Evolutionary conservation across 2,329 filamentous ascomycete genomes (phyloP), one percentile per base, ranked within the genome.

Genomic region (Stachybotrys chlorohalonatus): DNA sequence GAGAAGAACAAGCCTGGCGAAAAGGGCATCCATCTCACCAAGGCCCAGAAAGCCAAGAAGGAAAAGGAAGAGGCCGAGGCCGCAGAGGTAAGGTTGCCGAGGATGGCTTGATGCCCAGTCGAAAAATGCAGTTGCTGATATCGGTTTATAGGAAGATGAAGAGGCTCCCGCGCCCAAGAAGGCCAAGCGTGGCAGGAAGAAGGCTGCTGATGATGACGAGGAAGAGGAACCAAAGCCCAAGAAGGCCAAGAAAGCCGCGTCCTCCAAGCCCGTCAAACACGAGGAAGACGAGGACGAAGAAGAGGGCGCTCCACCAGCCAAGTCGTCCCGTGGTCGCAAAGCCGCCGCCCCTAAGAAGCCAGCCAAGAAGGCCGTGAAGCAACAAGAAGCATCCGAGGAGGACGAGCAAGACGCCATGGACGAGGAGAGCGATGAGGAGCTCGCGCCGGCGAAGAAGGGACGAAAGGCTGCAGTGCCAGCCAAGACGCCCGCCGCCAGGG

Each of bases 1-100:
- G 86, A 88, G 64, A 81, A 83, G 72, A 95, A 94, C 66, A 77
- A 80, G 17, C 85, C 82, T 4, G 87, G 87, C 15, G 75, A 78
- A 62, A 79, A 74, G 56, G 86, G 87, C 30, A 89, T 87, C 64
- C 83, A 82, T 55, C 67, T 73, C 54, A 69, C 63, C 30, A 65
- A 64, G 45, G 66, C 64, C 52, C 68, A 74, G 56, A 72, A 63
- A 57, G 69, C 57, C 51, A 72, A 70, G 59, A 66, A 65, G 53
- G 63, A 59, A 47, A 66, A 66, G 57, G 68, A 66, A 15, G 68
- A 63, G 15, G 64, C 62, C 30, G 65, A 57, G 7, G 58, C 55
- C 3, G 60, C 58, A 5, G 47, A 58, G 55, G 66, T 65, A 55
- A 30, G 53, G 56, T 52, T 11, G 46, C 48, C 9, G 11, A 24